Conservation (phyloP, 345 rosid species). For the Aquilaria malaccensis region DNA sequence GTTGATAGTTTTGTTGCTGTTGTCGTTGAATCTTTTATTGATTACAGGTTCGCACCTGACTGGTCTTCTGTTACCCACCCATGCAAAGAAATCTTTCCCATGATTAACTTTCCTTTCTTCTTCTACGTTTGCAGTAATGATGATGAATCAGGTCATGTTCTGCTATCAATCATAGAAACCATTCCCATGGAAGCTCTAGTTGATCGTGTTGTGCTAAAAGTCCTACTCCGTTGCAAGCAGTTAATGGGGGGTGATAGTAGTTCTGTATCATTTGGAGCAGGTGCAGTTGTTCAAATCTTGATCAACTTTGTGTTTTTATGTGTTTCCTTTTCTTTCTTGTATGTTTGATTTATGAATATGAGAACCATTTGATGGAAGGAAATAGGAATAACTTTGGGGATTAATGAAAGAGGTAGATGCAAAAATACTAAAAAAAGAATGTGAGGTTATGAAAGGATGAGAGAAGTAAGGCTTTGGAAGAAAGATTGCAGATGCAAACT, state of each 20-base stretch:
- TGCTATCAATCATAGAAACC: slow-evolving; percentile 51
- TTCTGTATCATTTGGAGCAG: slow-evolving; percentile 39
- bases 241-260: slow-evolving; percentile 40
- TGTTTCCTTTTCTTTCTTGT: not conserved
- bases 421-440: too few relatives aligned
- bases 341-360: not conserved
- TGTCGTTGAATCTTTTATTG: slow-evolving; percentile 56
- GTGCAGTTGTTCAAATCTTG: slow-evolving; percentile 19
- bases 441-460: too few relatives aligned
- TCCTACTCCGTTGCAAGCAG: slow-evolving; percentile 58
- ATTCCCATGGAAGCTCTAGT: slow-evolving; percentile 52
- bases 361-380: too few relatives aligned
- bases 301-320: not conserved
- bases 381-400: too few relatives aligned
- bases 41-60: slow-evolving; percentile 47
- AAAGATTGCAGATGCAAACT: too few relatives aligned
- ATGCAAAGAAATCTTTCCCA: slow-evolving; percentile 5
- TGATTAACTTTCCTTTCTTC: slow-evolving; percentile 7
- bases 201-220: slow-evolving; percentile 46
- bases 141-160: slow-evolving; percentile 44
- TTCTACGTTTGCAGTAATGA: slow-evolving; percentile 47
- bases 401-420: too few relatives aligned
- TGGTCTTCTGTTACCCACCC: slow-evolving; percentile 1
- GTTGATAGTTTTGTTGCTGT: slow-evolving; percentile 62
- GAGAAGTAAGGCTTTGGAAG: too few relatives aligned